These are phyloP conservation scores for Nemania bipapillata DNA, from an alignment of 2,329 filamentous ascomycete species.

Conservation along the genomic window DNA sequence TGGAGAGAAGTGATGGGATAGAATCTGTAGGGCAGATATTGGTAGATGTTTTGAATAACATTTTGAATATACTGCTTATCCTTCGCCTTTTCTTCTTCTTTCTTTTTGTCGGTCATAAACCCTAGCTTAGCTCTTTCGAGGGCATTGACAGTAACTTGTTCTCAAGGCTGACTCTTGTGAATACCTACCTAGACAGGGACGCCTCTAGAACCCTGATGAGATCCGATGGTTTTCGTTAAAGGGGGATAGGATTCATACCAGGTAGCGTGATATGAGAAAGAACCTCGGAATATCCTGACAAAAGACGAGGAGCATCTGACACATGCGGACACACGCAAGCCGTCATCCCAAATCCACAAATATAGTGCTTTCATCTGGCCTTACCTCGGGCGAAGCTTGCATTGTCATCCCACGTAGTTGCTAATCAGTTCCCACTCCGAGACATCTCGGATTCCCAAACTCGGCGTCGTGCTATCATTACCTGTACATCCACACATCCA, in stretches of 20 bases:
- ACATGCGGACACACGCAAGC: background rate
- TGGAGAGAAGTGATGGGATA: constrained; percentile 21
- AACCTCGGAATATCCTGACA: background rate
- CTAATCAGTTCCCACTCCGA: constrained; percentile 8
- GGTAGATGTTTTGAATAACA: constrained; percentile 17
- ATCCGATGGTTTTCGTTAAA: background rate
- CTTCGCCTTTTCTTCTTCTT: too few relatives aligned
- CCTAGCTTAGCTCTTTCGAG: background rate
- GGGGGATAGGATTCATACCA: background rate
- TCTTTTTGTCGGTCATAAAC: background rate
- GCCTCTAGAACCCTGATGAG: background rate
- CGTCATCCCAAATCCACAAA: background rate
- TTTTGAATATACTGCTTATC: constrained; percentile 13
- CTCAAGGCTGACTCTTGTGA: background rate
- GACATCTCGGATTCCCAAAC: background rate
- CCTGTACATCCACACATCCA: too few relatives aligned
- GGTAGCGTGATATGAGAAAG: background rate
- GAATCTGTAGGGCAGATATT: constrained; percentile 16
- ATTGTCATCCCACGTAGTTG: background rate
- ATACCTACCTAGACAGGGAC: background rate
- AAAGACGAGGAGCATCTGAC: background rate
- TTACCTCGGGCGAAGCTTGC: background rate
- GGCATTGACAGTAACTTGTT: background rate
- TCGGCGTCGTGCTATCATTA: background rate
- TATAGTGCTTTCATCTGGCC: background rate